Conservation (phyloP, 139 green algal species). For the Marvania coccoides region DNA sequence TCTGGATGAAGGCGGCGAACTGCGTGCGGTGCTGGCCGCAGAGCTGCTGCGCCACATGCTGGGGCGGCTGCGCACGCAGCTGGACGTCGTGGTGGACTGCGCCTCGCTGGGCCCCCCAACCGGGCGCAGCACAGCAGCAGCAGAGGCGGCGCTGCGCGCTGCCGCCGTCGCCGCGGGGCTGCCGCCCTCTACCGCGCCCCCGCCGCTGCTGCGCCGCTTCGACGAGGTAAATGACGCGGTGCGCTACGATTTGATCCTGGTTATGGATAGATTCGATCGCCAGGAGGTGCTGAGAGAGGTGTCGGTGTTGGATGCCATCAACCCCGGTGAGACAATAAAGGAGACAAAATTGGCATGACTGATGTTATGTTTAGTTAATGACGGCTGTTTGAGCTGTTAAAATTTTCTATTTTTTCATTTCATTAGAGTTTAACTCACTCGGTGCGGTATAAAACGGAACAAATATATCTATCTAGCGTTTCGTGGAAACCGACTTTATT, state of each 20-base stretch:
- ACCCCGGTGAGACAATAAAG: slow-evolving; percentile 25
- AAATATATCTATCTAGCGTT: no score
- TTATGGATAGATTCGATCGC: slow-evolving; percentile 51
- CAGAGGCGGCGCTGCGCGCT: not conserved
- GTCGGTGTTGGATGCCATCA: slow-evolving; percentile 46
- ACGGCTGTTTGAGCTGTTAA: no score
- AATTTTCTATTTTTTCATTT: no score
- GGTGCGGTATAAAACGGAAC: no score
- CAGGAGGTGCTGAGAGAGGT: slow-evolving; percentile 35
- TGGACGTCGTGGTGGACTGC: slow-evolving; percentile 21
- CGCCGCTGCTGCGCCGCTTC: slow-evolving; percentile 20
- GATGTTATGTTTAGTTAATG: no score
- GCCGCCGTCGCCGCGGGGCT: not conserved
- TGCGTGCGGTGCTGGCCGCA: slow-evolving; percentile 30
- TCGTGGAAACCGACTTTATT: no score
- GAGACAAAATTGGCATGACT: no score
- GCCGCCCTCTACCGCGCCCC: not conserved
- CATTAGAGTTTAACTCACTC: no score
- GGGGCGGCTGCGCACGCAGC: not conserved
- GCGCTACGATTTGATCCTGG: slow-evolving; percentile 45
- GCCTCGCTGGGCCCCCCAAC: slow-evolving; percentile 26
- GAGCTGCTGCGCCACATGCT: slow-evolving; percentile 26
- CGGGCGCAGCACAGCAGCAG: not conserved
- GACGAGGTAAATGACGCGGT: slow-evolving; percentile 44
- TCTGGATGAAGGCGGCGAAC: slow-evolving; percentile 35